Evolutionary conservation across 2,329 filamentous ascomycete species (phyloP), one percentile per base, ranked within the genome.

Genomic region (Penicillium sp.): DNA sequence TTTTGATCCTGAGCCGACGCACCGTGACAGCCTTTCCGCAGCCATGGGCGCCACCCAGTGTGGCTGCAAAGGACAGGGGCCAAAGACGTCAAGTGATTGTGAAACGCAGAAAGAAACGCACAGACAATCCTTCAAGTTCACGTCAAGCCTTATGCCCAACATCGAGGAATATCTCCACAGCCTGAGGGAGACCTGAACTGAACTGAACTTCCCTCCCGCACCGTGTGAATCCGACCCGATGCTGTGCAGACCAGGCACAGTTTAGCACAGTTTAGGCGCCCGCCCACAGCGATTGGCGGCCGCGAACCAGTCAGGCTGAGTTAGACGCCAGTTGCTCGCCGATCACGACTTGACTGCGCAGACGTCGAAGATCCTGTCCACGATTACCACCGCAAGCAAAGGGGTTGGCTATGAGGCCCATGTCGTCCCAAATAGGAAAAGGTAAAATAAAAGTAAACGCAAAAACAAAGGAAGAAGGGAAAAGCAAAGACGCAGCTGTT

Each of bases 261-360:
- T 42, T 60, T 58, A 61, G 48, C 48, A 52, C 46, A 42, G 33
- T 42, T 60, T 58, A 61, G 58, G 60, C 61, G 58, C 60, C 53
- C 42, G 43, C 29, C 26, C 42, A 55, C 49, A 53, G 34, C 39
- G 55, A 60, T 60, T 60, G 55, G 57, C 43, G 49, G 49, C 33
- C 56, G 45, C 49, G 34, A 46, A 43, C 50, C 37, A 54, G 41
- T 46, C 26, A 34, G 26, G 39, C 42, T 42, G 39, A n/a, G 49
- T 51, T 52, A 52, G 53, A 55, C 55, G 58, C 55, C 58, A 56
- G 32, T 23, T 51, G 17, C 39, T 52, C 21, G 54, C 34, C 56
- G 52, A 57, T 52, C 26, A 26, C 32, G 2, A 37, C 23, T 13
- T 42, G 20, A 21, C 13, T 24, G 21, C 36, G 36, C 36, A 17